These are phyloP conservation scores for Chloranthus sessilifolius DNA, from an alignment of 164 flowering plant genomes.

Conservation along the genomic window DNA sequence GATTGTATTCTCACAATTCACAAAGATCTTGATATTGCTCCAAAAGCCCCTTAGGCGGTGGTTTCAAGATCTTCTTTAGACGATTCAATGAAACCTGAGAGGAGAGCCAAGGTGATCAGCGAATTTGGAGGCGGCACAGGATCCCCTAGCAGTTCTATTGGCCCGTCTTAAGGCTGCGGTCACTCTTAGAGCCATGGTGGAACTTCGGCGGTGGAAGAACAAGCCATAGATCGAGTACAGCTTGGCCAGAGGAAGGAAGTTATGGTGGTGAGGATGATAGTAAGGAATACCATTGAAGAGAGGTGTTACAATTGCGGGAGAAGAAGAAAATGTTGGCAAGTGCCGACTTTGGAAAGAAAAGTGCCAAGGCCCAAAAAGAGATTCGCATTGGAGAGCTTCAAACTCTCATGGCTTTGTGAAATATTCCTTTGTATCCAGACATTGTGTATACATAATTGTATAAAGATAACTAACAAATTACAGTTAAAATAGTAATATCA, in stretches of 20 bases:
- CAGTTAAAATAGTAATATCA: no score
- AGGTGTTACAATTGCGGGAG: conserved; percentile 74
- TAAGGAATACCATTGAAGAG: conserved; percentile 72
- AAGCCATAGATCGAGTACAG: conserved; percentile 93
- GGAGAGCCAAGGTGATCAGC: conserved; percentile 52
- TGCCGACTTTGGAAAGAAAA: conserved; percentile 51
- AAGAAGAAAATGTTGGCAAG: conserved; percentile 60
- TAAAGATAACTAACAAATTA: no score
- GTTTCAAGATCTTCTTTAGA: conserved; percentile 65
- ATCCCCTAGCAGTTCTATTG: conserved; percentile 56
- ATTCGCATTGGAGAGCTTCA: conserved; percentile 49
- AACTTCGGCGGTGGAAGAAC: conserved; percentile 95
- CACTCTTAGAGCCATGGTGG: conserved; percentile 95
- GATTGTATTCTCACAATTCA: conserved; percentile 80
- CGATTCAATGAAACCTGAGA: conserved; percentile 72
- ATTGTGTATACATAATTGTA: no score
- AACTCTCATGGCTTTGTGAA: conserved; percentile 57
- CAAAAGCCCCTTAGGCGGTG: conserved; percentile 74
- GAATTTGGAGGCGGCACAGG: conserved; percentile 41
- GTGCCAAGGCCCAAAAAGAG: conserved; percentile 39
- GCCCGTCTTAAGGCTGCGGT: conserved; percentile 82
- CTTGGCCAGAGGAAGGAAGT: conserved; percentile 78
- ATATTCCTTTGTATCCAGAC: no score
- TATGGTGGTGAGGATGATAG: conserved; percentile 68
- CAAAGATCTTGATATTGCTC: conserved; percentile 64